A percentile compares a stretch with the other conserved stretches of the same genome.
These are phyloP conservation scores for Epichloe gansuensis DNA, from an alignment of 2,329 filamentous ascomycete species.

Conservation along the genomic window DNA sequence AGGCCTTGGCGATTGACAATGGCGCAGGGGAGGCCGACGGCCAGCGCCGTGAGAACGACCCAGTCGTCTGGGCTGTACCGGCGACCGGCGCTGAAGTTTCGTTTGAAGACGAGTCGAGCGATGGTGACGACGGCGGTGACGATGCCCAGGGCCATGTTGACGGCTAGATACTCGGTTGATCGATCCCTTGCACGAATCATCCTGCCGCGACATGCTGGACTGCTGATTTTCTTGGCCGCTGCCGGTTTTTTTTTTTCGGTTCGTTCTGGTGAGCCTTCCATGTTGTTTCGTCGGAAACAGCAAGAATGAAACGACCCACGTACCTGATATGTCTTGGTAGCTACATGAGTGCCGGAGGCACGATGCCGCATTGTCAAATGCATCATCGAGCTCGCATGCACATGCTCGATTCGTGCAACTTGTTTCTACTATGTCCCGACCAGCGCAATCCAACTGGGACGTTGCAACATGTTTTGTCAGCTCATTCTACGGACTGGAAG, in stretches of 20 bases:
- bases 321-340: conserved; percentile 1
- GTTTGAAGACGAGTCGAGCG: conserved; percentile 19
- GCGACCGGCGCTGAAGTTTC: conserved; percentile 13
- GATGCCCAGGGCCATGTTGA: conserved; percentile 9
- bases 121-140: conserved; percentile 23
- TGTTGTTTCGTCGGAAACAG: not conserved
- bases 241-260: too few species aligned
- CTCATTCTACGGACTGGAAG: too few species aligned
- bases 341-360: not conserved
- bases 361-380: conserved; percentile 1
- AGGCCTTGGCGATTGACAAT: conserved; percentile 18
- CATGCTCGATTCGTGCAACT: not conserved
- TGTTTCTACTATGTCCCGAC: not conserved
- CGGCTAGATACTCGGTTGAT: not conserved
- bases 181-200: not conserved
- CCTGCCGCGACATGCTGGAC: not conserved
- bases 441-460: not conserved
- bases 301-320: not conserved
- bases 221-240: conserved; percentile 4
- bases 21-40: conserved; percentile 14
- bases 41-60: conserved; percentile 14
- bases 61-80: conserved; percentile 21
- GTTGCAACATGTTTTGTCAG: not conserved
- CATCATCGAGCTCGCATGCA: conserved; percentile 2
- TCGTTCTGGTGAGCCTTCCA: not conserved